These are phyloP conservation scores for Salix caprea DNA, from an alignment of 345 rosid species.

Conservation along the genomic window DNA sequence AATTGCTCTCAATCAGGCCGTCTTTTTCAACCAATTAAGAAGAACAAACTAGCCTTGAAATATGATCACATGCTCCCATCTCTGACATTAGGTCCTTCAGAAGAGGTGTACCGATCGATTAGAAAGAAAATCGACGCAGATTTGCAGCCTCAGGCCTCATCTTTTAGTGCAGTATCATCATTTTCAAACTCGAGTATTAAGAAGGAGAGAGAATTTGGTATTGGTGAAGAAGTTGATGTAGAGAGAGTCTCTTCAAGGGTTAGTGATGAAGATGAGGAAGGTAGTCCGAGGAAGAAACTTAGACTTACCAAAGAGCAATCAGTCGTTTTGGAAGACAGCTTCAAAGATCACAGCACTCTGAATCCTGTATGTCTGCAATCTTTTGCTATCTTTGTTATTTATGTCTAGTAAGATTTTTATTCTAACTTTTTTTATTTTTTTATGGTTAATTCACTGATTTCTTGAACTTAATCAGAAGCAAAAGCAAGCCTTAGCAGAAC, in stretches of 20 bases:
- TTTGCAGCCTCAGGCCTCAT: slow-evolving; percentile 30
- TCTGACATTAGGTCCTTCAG: slow-evolving; percentile 39
- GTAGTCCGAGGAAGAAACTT: slow-evolving; percentile 54
- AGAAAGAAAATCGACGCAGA: background rate
- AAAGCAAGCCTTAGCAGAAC: slow-evolving; percentile 64
- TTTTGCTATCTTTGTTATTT: background rate
- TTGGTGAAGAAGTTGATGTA: slow-evolving; percentile 24
- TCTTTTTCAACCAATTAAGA: slow-evolving; percentile 6
- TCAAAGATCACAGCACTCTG: slow-evolving; percentile 48
- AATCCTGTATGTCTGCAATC: slow-evolving; percentile 43
- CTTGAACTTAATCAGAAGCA: slow-evolving; percentile 40
- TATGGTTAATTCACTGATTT: background rate
- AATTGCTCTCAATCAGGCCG: slow-evolving; percentile 2
- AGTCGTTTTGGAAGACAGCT: slow-evolving; percentile 41
- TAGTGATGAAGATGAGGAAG: slow-evolving; percentile 46
- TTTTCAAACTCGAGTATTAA: slow-evolving; percentile 34
- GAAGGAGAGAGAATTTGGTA: slow-evolving; percentile 28
- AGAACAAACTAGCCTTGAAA: slow-evolving; percentile 22
- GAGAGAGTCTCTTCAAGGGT: slow-evolving; percentile 38
- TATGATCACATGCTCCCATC: slow-evolving; percentile 34
- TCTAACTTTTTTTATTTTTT: background rate
- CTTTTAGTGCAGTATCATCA: slow-evolving; percentile 30
- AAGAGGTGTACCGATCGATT: slow-evolving; percentile 8
- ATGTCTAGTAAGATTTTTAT: background rate
- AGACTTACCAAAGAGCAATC: slow-evolving; percentile 47